phyloP scores from a whole-genome alignment of 2,329 filamentous ascomycete species.

The Calonectria honghensis region DNA sequence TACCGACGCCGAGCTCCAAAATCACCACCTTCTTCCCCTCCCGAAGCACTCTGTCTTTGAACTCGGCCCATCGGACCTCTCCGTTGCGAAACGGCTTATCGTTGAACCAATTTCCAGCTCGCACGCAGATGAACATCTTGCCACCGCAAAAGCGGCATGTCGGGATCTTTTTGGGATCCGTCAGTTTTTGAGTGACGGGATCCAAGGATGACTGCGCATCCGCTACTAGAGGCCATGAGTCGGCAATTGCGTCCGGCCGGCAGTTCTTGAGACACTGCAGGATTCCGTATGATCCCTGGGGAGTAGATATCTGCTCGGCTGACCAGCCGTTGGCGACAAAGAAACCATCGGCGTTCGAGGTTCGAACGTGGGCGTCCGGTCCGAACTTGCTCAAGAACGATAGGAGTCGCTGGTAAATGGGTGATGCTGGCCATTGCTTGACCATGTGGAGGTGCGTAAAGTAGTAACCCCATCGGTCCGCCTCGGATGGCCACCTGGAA shows the following conservation, averaged over 20 bases:
- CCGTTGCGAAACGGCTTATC: conserved; percentile 38
- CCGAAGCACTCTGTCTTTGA: conserved; percentile 6
- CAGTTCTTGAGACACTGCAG: conserved; percentile 51
- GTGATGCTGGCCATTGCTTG: conserved; percentile 43
- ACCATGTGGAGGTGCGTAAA: conserved; percentile 53
- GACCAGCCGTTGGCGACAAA: conserved; percentile 42
- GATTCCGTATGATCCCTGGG: conserved; percentile 40
- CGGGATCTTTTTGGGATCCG: conserved; percentile 43
- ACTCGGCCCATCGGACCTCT: conserved; percentile 42
- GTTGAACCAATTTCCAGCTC: conserved; percentile 50
- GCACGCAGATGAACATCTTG: conserved; percentile 51
- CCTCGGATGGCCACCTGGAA: conserved; percentile 46
- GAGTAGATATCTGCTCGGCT: conserved; percentile 38
- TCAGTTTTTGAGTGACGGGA: conserved; percentile 40
- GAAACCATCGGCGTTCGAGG: conserved; percentile 43
- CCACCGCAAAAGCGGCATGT: conserved; percentile 45
- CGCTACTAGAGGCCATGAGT: conserved; percentile 40
- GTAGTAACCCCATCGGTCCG: conserved; percentile 51
- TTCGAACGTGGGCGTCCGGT: conserved; percentile 45
- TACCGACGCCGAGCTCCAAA: conserved; percentile 48
- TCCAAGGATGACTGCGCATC: conserved; percentile 38
- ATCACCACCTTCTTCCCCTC: conserved; percentile 48
- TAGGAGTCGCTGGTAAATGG: conserved; percentile 42
- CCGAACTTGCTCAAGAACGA: conserved; percentile 38
- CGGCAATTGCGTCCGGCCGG: conserved; percentile 32